Conservation (phyloP, 768 basidiomycete genomes). For the Sistotremastrum suecicum region DNA sequence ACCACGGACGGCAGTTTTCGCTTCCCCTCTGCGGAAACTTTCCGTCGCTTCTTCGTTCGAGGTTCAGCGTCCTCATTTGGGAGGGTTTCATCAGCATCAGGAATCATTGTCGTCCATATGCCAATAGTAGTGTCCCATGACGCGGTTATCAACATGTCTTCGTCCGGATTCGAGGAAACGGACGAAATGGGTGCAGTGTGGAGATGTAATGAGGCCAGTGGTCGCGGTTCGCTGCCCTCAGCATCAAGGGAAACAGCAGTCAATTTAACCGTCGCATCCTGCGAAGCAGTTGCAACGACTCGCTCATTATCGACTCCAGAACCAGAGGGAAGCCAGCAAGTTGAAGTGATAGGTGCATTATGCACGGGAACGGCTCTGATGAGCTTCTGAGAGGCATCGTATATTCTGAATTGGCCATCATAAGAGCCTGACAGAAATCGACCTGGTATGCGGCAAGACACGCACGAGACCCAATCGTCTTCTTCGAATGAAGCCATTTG, state of each 20-base stretch:
- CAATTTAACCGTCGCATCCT: slow-evolving; percentile 62
- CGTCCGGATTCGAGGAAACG: slow-evolving; percentile 38
- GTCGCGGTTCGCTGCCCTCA: slow-evolving; percentile 16
- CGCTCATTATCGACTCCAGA: slow-evolving; percentile 17
- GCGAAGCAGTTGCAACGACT: slow-evolving; percentile 55
- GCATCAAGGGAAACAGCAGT: slow-evolving; percentile 17
- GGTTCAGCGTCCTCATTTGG: slow-evolving; percentile 17
- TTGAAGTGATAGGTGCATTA: slow-evolving; percentile 51
- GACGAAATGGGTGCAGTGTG: slow-evolving; percentile 75
- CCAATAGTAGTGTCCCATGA: slow-evolving; percentile 85
- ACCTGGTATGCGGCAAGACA: slow-evolving; percentile 48
- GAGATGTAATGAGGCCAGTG: slow-evolving; percentile 62
- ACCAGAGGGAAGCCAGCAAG: slow-evolving; percentile 34
- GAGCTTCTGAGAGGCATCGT: slow-evolving; percentile 53
- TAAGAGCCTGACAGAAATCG: slow-evolving; percentile 70
- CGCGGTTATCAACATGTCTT: slow-evolving; percentile 60
- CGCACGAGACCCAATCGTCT: slow-evolving; percentile 88
- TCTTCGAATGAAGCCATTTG: slow-evolving; percentile 67
- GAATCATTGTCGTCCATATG: slow-evolving; percentile 58
- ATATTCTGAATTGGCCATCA: slow-evolving; percentile 61
- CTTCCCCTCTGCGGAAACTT: slow-evolving; percentile 28
- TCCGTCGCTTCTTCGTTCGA: slow-evolving; percentile 47
- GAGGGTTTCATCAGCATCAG: slow-evolving; percentile 43
- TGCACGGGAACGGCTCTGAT: slow-evolving; percentile 38
- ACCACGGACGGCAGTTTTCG: slow-evolving; percentile 59